Evolutionary conservation across 2,329 filamentous ascomycete species (phyloP).

Genomic region (Penicillium sp.): DNA sequence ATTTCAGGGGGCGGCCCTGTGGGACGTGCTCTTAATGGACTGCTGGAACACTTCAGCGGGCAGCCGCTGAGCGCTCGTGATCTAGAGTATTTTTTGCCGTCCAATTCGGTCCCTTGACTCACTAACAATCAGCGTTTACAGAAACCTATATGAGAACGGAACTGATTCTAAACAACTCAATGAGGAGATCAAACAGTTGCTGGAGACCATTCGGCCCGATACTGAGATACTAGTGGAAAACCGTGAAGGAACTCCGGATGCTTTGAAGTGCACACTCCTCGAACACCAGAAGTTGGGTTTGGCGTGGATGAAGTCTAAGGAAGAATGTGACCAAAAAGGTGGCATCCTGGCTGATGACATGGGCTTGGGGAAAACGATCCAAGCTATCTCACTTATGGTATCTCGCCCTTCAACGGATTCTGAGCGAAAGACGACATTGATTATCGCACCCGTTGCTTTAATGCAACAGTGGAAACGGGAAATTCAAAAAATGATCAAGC

Average conservation of each 20-base stretch:
- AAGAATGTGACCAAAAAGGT: conserved; percentile 72
- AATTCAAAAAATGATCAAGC: conserved; percentile 71
- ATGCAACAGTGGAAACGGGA: conserved; percentile 86
- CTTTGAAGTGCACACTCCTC: conserved; percentile 72
- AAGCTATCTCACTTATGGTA: conserved; percentile 77
- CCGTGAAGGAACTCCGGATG: conserved; percentile 71
- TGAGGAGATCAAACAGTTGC: conserved; percentile 71
- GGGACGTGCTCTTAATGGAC: background rate
- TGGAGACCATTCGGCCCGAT: conserved; percentile 76
- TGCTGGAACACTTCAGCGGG: background rate
- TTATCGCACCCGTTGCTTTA: conserved; percentile 79
- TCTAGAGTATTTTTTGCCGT: conserved; percentile 17
- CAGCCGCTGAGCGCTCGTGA: conserved; percentile 10
- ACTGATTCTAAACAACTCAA: conserved; percentile 57
- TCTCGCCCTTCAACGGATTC: conserved; percentile 65
- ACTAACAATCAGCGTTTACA: conserved; percentile 16
- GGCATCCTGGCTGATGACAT: conserved; percentile 82
- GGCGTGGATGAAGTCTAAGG: conserved; percentile 76
- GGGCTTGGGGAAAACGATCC: conserved; percentile 85
- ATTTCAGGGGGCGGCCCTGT: background rate
- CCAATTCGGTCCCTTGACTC: background rate
- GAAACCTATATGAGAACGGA: conserved; percentile 28
- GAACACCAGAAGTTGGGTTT: conserved; percentile 81
- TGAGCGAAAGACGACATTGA: conserved; percentile 74
- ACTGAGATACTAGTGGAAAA: conserved; percentile 66